Base-by-base conservation (phyloP, 352 stramenopile genomes). In the Aphanomyces stellatus region DNA sequence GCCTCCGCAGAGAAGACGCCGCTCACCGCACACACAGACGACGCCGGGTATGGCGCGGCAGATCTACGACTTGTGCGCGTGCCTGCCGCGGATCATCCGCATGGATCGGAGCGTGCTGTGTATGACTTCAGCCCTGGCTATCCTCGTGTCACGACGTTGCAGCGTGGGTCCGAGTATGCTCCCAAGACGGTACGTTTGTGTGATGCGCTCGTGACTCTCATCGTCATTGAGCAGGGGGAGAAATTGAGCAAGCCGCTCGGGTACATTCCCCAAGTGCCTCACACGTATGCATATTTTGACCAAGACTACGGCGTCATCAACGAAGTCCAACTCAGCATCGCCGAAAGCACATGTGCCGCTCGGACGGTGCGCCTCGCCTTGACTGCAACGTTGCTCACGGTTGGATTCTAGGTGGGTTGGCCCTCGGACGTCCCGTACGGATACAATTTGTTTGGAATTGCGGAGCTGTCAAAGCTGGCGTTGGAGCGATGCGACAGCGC, bases 61-160 rank as follows among this genome's bases (percentile, higher is more conserved):
- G 93, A 98, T 69, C 76, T 97, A 25, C 85, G 93, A 8, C 77
- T 98, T 27, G 88, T 96, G 53, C 88, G 87, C 34, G 88, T 98
- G 33, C 92, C 92, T 10, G 91, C 91, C 2, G 70, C 79, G 30
- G 81, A 96, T 46, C 76, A 91, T 59, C 48, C 65, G 0, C 17
- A 55, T 1, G 76, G 70, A 17, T 69, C 74, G 1, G 65, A 75
- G 22, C 80, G 85, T 0, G 72, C 82, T 0, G 75, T 94, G 34
- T 76, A 88, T 65, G 74, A 90, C 41, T 76, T 75, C 22, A 78
- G 80, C 22, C 73, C 76, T 43, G 84, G 85, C 3, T 96, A 85
- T 55, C 87, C 88, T 5, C 74, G 82, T 13, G 71, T 93, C 15
- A 81, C 97, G 46, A 72, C 72, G 8, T 69, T 77, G 13, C 85